A percentile compares a stretch with the other conserved stretches of the same genome.
phyloP scores from a whole-genome alignment of 345 rosid genomes.

The Melaleuca quinquenervia region DNA sequence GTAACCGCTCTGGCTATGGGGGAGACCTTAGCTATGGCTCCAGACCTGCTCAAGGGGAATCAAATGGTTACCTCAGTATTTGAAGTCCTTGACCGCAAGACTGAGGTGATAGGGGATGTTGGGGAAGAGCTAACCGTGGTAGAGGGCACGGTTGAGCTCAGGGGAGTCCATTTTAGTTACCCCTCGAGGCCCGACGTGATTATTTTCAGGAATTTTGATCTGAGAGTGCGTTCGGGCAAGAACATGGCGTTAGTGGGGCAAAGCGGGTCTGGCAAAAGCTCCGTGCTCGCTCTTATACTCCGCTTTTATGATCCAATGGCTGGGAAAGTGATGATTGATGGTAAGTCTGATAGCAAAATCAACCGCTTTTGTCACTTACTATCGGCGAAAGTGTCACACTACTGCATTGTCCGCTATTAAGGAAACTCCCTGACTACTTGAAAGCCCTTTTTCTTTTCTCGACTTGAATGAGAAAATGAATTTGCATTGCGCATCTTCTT shows the following conservation, averaged over 20 bases:
- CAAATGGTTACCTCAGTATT: constrained; percentile 91
- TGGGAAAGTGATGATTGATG: constrained; percentile 83
- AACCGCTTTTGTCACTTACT: not conserved
- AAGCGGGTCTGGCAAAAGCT: constrained; percentile 95
- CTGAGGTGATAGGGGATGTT: constrained; percentile 49
- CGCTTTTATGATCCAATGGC: constrained; percentile 82
- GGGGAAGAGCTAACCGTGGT: constrained; percentile 57
- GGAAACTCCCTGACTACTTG: not conserved
- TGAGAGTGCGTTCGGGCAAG: constrained; percentile 55
- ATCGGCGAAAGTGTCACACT: not conserved
- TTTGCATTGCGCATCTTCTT: not conserved
- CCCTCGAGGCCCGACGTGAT: constrained; percentile 81
- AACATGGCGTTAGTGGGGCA: constrained; percentile 94
- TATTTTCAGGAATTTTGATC: constrained; percentile 64
- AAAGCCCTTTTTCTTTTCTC: not conserved
- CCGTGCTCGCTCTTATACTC: constrained; percentile 75
- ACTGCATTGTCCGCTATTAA: not conserved
- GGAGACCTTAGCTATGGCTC: constrained; percentile 79
- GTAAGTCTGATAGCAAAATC: constrained; percentile 19
- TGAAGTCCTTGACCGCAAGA: constrained; percentile 67
- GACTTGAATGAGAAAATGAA: not conserved
- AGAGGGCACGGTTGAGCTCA: constrained; percentile 67
- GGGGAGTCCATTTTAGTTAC: constrained; percentile 63
- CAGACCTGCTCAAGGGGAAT: constrained; percentile 88
- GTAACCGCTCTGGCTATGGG: constrained; percentile 98